These are phyloP conservation scores for Setaria italica DNA, from an alignment of 202 grass and related monocot genomes.

Conservation along the genomic window DNA sequence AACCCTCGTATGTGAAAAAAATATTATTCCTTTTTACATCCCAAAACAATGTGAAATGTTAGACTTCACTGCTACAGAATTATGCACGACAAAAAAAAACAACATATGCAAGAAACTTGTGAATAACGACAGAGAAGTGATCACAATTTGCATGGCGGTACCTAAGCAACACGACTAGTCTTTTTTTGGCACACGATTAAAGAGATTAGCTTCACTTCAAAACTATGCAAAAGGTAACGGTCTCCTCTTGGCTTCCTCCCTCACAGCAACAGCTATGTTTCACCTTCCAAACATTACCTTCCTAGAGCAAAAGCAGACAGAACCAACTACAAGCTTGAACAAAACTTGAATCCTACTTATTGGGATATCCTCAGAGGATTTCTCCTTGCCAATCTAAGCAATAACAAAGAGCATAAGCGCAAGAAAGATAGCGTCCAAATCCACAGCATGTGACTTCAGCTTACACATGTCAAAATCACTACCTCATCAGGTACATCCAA, in stretches of 20 bases:
- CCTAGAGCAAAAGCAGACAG: slow-evolving; percentile 9
- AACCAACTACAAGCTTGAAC: slow-evolving; percentile 14
- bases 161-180: neutral
- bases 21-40: slow-evolving; percentile 5
- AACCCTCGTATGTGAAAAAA: slow-evolving; percentile 19
- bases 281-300: slow-evolving; percentile 36
- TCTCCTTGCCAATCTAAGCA: neutral
- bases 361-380: slow-evolving; percentile 25
- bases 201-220: slow-evolving; percentile 22
- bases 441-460: slow-evolving; percentile 37
- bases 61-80: neutral
- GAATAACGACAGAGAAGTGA: slow-evolving; percentile 26
- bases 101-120: slow-evolving; percentile 32
- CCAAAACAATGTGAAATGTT: neutral
- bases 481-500: slow-evolving; percentile 38
- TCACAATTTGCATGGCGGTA: slow-evolving; percentile 10
- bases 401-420: slow-evolving; percentile 7
- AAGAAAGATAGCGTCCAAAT: slow-evolving; percentile 30
- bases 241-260: slow-evolving; percentile 39
- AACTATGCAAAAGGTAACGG: slow-evolving; percentile 39
- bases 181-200: slow-evolving; percentile 24
- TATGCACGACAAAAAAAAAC: neutral
- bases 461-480: slow-evolving; percentile 54
- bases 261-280: slow-evolving; percentile 40
- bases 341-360: slow-evolving; percentile 35